Conservation (phyloP, 441 rosid species). For the Populus hybrid region DNA sequence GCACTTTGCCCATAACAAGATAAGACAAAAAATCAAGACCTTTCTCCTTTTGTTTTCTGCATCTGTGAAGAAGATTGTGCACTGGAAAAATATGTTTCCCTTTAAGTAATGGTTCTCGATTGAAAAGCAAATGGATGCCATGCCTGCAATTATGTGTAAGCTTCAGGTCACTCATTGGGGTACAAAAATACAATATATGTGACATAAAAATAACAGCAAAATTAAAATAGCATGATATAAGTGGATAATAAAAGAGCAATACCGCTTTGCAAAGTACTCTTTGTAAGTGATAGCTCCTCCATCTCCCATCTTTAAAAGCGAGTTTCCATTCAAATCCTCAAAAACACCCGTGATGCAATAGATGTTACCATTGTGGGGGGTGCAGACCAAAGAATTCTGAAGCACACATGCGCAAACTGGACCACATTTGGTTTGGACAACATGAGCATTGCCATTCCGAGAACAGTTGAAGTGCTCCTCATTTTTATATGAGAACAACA, state of each 20-base stretch:
- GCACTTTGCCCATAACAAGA: background rate
- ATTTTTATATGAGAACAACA: constrained; percentile 29
- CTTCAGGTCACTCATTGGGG: background rate
- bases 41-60: constrained; percentile 51
- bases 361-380: constrained; percentile 67
- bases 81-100: constrained; percentile 62
- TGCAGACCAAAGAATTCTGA: constrained; percentile 59
- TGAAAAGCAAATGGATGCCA: constrained; percentile 38
- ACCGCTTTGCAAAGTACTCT: constrained; percentile 54
- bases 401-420: constrained; percentile 48
- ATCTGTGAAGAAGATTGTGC: constrained; percentile 42
- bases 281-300: constrained; percentile 43
- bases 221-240: background rate
- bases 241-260: constrained; percentile 6
- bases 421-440: constrained; percentile 51
- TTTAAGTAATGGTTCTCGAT: constrained; percentile 38
- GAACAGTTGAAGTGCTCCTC: constrained; percentile 36
- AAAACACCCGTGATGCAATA: constrained; percentile 55
- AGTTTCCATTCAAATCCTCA: constrained; percentile 45
- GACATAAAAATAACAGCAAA: constrained; percentile 6
- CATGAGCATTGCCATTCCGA: constrained; percentile 24
- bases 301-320: constrained; percentile 41
- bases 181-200: background rate
- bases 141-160: constrained; percentile 41
- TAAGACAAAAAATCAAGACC: constrained; percentile 30